phyloP scores from a whole-genome alignment of 192 early-diverging fungal genomes.

The Gonapodya sp. region DNA sequence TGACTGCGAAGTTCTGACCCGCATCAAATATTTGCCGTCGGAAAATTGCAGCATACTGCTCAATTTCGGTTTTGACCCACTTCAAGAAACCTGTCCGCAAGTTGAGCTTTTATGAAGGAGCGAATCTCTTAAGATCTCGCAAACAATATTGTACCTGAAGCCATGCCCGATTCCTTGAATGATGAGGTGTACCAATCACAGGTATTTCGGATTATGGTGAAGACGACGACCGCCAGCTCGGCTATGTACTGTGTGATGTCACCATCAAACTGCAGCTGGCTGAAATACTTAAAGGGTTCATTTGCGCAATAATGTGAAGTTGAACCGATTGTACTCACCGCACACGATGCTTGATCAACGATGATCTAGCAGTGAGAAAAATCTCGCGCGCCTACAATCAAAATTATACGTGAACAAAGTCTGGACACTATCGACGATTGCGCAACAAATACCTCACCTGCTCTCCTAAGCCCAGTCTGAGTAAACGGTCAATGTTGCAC shows the following conservation, averaged over 20 bases:
- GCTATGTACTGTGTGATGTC: slow-evolving; percentile 77
- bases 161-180: slow-evolving; percentile 81
- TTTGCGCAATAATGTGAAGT: neutral
- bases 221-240: slow-evolving; percentile 78
- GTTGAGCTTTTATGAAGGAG: slow-evolving; percentile 13
- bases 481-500: slow-evolving; percentile 67
- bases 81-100: slow-evolving; percentile 63
- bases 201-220: slow-evolving; percentile 85
- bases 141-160: slow-evolving; percentile 49
- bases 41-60: slow-evolving; percentile 72
- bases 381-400: slow-evolving; percentile 67
- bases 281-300: slow-evolving; percentile 15
- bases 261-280: slow-evolving; percentile 81
- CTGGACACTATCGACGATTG: neutral
- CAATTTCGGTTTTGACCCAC: slow-evolving; percentile 82
- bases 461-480: slow-evolving; percentile 63
- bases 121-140: neutral
- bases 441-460: slow-evolving; percentile 26
- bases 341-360: slow-evolving; percentile 66
- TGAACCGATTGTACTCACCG: slow-evolving; percentile 26
- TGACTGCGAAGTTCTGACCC: slow-evolving; percentile 65
- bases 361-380: slow-evolving; percentile 68
- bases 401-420: slow-evolving; percentile 12
- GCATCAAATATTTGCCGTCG: slow-evolving; percentile 83
- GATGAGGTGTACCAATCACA: slow-evolving; percentile 91